Base-by-base conservation (phyloP, 768 basidiomycete genomes). In the Cystofilobasidium macerans region DNA sequence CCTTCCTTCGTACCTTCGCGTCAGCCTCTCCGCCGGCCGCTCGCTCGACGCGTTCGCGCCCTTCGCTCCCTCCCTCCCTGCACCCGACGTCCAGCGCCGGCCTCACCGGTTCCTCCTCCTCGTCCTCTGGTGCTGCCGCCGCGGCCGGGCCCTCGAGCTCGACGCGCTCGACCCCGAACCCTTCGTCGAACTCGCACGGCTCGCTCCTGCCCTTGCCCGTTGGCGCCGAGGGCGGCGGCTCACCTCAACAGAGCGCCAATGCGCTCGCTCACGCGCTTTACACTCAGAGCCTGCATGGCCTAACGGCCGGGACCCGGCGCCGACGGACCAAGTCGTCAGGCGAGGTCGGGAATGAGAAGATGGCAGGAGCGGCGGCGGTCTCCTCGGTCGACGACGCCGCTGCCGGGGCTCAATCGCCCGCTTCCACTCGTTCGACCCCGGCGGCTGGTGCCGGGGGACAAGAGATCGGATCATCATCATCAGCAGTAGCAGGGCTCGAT, bases 211-310 rank as follows among this genome's bases (percentile, higher is more conserved):
- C 48, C n/a, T 16, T 51, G n/a, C 48, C 48, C 5, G 6, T 26
- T 6, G n/a, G 11, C 48, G 28, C 48, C 13, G 8, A 6, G 48
- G 3, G 9, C 48, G 28, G 24, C 1, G 56, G 28, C 43, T 22
- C n/a, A 8, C 59, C 64, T 8, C 56, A 61, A 6, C 59, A 47
- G n/a, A 58, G 54, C 6, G 67, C 67, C 43, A 68, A 68, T 38
- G 67, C 67, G 13, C 62, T 68, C 47, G 67, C 67, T 20, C 67
- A 68, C 38, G 56, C 56, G 24, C 57, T 47, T 32, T 68, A 68
- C 45, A 68, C 67, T 26, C 56, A 62, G 48, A 57, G 54, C 18
- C 62, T 68, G 18, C 26, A 54, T 16, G 62, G 42, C 13, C 61
- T 62, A 2, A 18, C 54, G 20, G 26, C 30, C 30, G 6, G 4